Percentiles rank a stretch among this genome's conserved stretches.
These are phyloP conservation scores for Gossypium davidsonii DNA, from an alignment of 441 rosid species.

Conservation along the genomic window DNA sequence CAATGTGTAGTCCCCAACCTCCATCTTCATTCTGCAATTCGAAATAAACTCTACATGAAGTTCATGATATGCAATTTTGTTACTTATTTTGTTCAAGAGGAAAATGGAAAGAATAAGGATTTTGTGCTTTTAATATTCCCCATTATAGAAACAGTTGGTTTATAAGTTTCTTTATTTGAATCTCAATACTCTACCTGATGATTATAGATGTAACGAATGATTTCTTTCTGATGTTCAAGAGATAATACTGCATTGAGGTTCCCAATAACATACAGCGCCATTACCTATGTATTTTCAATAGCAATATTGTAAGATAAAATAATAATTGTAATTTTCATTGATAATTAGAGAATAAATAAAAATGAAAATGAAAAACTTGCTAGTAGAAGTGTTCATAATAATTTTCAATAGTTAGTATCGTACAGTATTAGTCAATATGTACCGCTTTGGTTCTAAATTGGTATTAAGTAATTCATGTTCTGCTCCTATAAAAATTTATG, in stretches of 20 bases:
- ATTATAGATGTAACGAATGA: conserved; percentile 48
- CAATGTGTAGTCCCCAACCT: conserved; percentile 73
- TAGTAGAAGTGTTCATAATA: too few species aligned
- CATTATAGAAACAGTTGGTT: not conserved
- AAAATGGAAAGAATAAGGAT: not conserved
- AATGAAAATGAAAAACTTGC: not conserved
- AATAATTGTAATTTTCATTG: not conserved
- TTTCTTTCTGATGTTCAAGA: conserved; percentile 52
- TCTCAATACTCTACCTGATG: conserved; percentile 41
- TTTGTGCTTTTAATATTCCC: not conserved
- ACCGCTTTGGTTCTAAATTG: too few species aligned
- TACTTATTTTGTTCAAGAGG: too few species aligned
- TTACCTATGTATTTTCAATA: conserved; percentile 32
- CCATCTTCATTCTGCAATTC: conserved; percentile 66
- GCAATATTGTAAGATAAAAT: not conserved
- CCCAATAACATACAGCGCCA: conserved; percentile 50
- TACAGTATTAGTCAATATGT: too few species aligned
- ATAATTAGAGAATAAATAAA: not conserved
- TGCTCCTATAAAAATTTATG: too few species aligned
- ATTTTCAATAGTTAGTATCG: too few species aligned
- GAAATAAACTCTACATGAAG: too few species aligned
- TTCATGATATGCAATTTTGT: too few species aligned
- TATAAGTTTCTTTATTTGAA: not conserved
- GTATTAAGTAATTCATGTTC: too few species aligned
- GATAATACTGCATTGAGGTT: conserved; percentile 33